These are phyloP conservation scores for Boletus pseudo-olivaceus DNA, from an alignment of 768 basidiomycete species.

Conservation along the genomic window DNA sequence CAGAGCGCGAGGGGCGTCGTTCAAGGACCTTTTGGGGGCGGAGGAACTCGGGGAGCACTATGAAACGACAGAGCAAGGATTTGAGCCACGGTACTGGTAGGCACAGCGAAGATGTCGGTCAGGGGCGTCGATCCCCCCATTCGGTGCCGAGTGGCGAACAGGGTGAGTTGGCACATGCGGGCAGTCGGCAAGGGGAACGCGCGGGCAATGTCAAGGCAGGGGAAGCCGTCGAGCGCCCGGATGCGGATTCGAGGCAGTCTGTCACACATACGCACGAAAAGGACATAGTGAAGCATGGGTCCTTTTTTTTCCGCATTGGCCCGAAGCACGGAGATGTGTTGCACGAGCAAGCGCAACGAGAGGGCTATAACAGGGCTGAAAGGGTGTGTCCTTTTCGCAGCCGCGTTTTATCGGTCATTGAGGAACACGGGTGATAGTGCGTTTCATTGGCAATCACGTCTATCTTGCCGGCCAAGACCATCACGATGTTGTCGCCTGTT, in stretches of 20 bases:
- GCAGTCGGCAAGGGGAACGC: background rate
- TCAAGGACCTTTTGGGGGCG: constrained; percentile 20
- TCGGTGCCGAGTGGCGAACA: background rate
- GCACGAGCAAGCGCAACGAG: constrained; percentile 9
- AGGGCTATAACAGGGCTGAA: constrained; percentile 30
- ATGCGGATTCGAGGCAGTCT: background rate
- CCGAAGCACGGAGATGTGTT: constrained; percentile 17
- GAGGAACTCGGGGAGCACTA: constrained; percentile 8
- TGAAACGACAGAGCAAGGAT: constrained; percentile 9
- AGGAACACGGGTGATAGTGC: constrained; percentile 3
- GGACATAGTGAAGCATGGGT: constrained; percentile 32
- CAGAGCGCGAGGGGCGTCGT: constrained; percentile 20
- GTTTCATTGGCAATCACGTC: constrained; percentile 29
- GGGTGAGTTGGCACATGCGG: background rate
- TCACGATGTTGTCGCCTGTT: constrained; percentile 21
- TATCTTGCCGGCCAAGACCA: constrained; percentile 18
- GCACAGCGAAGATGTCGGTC: background rate
- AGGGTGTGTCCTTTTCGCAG: constrained; percentile 6
- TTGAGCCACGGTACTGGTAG: background rate
- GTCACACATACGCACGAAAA: constrained; percentile 1
- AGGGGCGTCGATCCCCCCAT: background rate
- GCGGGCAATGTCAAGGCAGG: background rate
- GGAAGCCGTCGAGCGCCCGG: background rate
- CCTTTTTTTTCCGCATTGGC: constrained; percentile 16
- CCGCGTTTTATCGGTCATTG: background rate